Evolutionary conservation across 768 basidiomycete genomes (phyloP), one percentile per base, ranked within the genome.

Genomic region (Saitozyma podzolica): DNA sequence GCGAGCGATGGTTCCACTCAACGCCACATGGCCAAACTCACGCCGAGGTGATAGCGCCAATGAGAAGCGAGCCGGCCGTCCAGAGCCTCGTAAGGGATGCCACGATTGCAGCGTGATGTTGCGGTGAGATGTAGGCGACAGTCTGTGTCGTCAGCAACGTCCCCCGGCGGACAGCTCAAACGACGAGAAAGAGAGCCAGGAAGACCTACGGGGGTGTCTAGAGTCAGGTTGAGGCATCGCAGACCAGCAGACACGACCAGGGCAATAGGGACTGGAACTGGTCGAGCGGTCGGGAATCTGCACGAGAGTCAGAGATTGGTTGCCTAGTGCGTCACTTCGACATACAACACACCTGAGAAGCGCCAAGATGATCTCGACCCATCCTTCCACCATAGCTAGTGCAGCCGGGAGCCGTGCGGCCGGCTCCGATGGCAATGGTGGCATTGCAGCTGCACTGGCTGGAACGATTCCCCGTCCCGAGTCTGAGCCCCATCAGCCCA

Each of bases 231-330:
- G 20, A 80, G 56, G 40, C 74, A 71, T 56, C 76, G 61, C 43
- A 79, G 49, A 13, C 69, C 74, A 10, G 76, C 67, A 0, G 72
- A 65, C 13, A 79, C 69, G 16, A 80, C 49, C 40, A 64, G 62
- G 42, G 75, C 79, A 40, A 80, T 67, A 2, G 79, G 79, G 0
- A 80, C 65, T 1, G 77, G 68, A 8, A 80, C 79, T 8, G 77
- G 73, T 60, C 79, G 68, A 37, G 62, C 57, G 0, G 75, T 75
- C 16, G 61, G 62, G 50, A 65, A 73, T 42, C 74, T 77, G 50
- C 9, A 13, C 20, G 6, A 5, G 5, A 13, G 29, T 54, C 45
- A 63, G 59, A 16, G 48, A 1, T 37, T 29, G 29, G 29, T 29
- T 5, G 5, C 2, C 29, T 29, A 5, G 6, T 20, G 9, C 29